Conservation (phyloP, 2,329 filamentous ascomycete species). For the Trichoderma sp. region DNA sequence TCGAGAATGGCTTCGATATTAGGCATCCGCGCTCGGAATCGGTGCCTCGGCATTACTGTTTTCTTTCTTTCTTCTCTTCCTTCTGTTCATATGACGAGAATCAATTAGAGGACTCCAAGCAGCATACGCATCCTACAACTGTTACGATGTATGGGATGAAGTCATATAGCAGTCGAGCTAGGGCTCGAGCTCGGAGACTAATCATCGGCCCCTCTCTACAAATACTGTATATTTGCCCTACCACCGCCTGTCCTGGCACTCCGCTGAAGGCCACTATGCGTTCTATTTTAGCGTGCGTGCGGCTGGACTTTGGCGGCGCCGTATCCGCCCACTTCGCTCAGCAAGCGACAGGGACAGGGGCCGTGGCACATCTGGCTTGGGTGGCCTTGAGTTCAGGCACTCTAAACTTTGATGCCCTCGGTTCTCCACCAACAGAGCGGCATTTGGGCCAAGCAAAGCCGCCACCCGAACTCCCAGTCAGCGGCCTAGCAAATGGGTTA, state of each 20-base stretch:
- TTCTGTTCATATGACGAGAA: not conserved
- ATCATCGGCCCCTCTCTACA: not conserved
- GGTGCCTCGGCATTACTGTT: not conserved
- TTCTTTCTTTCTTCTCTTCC: not conserved
- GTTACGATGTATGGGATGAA: not conserved
- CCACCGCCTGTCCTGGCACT: not conserved
- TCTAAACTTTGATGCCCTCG: conserved; percentile 13
- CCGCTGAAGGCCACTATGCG: not conserved
- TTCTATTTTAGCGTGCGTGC: conserved; percentile 25
- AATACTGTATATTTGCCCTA: not conserved
- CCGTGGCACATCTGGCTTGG: conserved; percentile 8
- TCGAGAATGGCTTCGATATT: not conserved
- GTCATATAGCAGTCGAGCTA: not conserved
- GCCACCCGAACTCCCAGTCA: conserved; percentile 7
- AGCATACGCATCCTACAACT: not conserved
- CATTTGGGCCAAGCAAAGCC: conserved; percentile 14
- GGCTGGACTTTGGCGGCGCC: conserved; percentile 28
- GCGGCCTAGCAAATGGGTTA: not conserved
- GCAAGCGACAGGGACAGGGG: conserved; percentile 12
- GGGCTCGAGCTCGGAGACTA: not conserved
- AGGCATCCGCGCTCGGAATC: not conserved
- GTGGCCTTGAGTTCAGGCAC: conserved; percentile 11
- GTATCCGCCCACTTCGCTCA: conserved; percentile 17
- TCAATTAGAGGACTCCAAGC: not conserved
- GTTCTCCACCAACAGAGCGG: conserved; percentile 4